Evolutionary conservation across 1,284 basidiomycete genomes (phyloP).

Genomic region (Ceratobasidium sp.): DNA sequence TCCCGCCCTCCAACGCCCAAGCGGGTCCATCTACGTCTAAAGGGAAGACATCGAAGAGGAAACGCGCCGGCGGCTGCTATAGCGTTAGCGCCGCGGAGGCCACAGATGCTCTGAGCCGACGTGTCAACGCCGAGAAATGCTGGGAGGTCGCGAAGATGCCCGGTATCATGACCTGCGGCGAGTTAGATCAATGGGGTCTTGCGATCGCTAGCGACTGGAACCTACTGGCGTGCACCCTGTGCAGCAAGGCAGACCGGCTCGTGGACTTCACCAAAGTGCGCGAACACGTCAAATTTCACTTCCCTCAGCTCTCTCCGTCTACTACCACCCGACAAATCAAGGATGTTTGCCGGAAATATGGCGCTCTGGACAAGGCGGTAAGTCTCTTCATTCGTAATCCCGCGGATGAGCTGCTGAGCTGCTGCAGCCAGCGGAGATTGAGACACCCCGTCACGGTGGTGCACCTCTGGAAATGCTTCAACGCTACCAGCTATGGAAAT

Average conservation of each 20-base stretch:
- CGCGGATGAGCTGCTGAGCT: neutral
- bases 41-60: too few species aligned
- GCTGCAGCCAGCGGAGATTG: neutral
- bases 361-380: neutral
- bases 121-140: too few species aligned
- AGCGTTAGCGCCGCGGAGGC: too few species aligned
- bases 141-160: neutral
- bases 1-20: too few species aligned
- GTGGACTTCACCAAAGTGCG: neutral
- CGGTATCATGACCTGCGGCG: conserved; percentile 2
- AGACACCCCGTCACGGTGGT: neutral
- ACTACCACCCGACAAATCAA: neutral
- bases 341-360: neutral
- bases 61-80: too few species aligned
- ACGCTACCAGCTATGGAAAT: neutral
- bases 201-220: neutral
- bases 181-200: neutral
- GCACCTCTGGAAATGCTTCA: neutral
- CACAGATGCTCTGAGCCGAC: too few species aligned
- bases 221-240: neutral
- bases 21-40: too few species aligned
- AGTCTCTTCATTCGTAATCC: neutral
- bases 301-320: neutral
- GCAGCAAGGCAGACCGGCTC: neutral
- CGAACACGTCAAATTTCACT: neutral